Percentiles rank a stretch among this genome's conserved stretches.
phyloP scores from a whole-genome alignment of 768 basidiomycete species.

The Lyophyllum semitale region DNA sequence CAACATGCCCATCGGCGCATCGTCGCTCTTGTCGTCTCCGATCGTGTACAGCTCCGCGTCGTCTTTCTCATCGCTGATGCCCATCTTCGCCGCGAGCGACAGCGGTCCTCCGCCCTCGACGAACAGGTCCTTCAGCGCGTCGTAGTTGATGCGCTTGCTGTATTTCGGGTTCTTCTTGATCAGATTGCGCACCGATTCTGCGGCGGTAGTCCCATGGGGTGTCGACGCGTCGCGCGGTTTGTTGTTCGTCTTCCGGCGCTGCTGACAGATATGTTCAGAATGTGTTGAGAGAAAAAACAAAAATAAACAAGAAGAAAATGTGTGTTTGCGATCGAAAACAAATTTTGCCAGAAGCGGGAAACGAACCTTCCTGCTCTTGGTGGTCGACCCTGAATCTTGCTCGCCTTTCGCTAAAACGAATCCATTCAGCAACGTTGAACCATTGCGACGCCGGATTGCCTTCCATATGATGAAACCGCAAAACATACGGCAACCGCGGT shows the following conservation, averaged over 20 bases:
- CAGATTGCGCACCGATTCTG: conserved; percentile 76
- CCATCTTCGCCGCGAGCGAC: conserved; percentile 29
- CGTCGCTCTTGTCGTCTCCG: conserved; percentile 42
- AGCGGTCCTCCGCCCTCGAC: conserved; percentile 41
- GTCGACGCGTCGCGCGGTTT: conserved; percentile 77
- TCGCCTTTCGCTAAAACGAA: conserved; percentile 67
- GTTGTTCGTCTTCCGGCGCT: conserved; percentile 69
- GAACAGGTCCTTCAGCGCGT: conserved; percentile 82
- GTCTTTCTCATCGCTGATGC: conserved; percentile 44
- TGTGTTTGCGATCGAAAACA: conserved; percentile 30
- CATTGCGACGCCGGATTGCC: background rate
- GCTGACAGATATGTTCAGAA: conserved; percentile 15
- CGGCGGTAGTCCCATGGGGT: conserved; percentile 67
- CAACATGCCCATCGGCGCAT: conserved; percentile 28
- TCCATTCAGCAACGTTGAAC: conserved; percentile 45
- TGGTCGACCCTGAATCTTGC: conserved; percentile 36
- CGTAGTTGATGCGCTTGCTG: conserved; percentile 93
- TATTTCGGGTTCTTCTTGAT: conserved; percentile 86
- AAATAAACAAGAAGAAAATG: conserved; percentile 15
- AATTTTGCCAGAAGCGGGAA: conserved; percentile 36
- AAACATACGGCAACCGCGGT: conserved; percentile 1
- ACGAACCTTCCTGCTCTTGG: conserved; percentile 82
- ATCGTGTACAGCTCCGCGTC: conserved; percentile 44
- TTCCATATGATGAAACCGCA: background rate
- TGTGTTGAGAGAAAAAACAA: conserved; percentile 14